phyloP scores from a whole-genome alignment of 805 yeast species.

The Nakazawaea holstii region DNA sequence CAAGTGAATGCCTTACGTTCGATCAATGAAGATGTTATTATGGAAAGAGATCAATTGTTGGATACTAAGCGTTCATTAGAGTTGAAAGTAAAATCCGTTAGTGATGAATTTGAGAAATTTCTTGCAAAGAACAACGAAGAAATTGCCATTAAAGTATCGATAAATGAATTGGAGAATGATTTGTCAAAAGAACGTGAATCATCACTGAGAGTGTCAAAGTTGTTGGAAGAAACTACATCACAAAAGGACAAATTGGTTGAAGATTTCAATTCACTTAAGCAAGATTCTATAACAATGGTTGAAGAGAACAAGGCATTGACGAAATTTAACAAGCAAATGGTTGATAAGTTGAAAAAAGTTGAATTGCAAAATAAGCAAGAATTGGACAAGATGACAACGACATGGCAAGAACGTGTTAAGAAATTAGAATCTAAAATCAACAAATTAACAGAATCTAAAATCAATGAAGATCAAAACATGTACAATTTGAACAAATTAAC shows the following conservation, averaged over 20 bases:
- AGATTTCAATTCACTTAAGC: constrained; percentile 34
- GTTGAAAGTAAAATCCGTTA: constrained; percentile 33
- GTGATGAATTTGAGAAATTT: constrained; percentile 33
- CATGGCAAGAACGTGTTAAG: constrained; percentile 54
- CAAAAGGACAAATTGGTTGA: constrained; percentile 20
- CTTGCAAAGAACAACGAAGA: constrained; percentile 13
- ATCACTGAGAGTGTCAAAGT: constrained; percentile 23
- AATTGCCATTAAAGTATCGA: neutral
- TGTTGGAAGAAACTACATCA: constrained; percentile 19
- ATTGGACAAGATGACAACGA: constrained; percentile 41
- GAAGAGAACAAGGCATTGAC: constrained; percentile 67
- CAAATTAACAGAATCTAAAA: constrained; percentile 38
- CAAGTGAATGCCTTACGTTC: constrained; percentile 55
- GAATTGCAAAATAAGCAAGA: constrained; percentile 49
- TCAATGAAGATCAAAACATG: constrained; percentile 46
- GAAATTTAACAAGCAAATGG: constrained; percentile 48
- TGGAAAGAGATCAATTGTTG: constrained; percentile 58
- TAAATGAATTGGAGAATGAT: constrained; percentile 26
- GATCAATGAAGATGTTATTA: constrained; percentile 53
- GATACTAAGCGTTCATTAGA: constrained; percentile 44
- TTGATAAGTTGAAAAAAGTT: constrained; percentile 35
- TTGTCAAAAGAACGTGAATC: constrained; percentile 28
- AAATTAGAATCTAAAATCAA: constrained; percentile 48
- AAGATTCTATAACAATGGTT: constrained; percentile 47
- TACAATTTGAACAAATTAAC: constrained; percentile 47